Evolutionary conservation across 2,329 filamentous ascomycete species (phyloP).

Genomic region (Epicoccum nigrum): DNA sequence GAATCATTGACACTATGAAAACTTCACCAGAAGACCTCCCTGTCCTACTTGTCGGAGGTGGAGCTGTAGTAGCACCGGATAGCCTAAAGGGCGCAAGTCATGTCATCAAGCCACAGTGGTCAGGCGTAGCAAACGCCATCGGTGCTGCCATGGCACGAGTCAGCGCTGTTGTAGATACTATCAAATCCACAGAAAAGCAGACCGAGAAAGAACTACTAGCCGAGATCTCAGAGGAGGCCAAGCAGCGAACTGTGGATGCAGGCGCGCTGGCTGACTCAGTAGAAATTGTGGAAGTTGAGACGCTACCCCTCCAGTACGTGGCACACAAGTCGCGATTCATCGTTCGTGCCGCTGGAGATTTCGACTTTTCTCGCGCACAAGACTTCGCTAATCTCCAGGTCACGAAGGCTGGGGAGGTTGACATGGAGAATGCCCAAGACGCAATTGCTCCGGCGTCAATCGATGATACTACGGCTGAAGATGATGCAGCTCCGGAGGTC

Average conservation of each 20-base stretch:
- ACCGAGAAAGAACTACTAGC: constrained; percentile 42
- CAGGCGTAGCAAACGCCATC: constrained; percentile 68
- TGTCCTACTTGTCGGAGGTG: constrained; percentile 68
- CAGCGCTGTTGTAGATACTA: constrained; percentile 53
- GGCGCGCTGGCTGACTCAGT: constrained; percentile 44
- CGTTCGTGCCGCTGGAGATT: constrained; percentile 63
- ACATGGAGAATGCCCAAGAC: constrained; percentile 9
- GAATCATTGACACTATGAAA: constrained; percentile 67
- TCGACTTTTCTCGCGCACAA: constrained; percentile 46
- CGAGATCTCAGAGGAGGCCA: constrained; percentile 48
- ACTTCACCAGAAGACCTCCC: constrained; percentile 64
- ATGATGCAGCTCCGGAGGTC: constrained; percentile 24
- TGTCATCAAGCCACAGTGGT: constrained; percentile 63
- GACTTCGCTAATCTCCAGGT: constrained; percentile 36
- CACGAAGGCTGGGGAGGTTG: constrained; percentile 26
- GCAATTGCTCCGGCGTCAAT: constrained; percentile 21
- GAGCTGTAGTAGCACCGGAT: constrained; percentile 64
- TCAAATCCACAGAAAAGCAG: constrained; percentile 47
- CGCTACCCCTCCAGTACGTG: constrained; percentile 62
- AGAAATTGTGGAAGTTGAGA: constrained; percentile 48
- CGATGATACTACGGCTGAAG: constrained; percentile 23
- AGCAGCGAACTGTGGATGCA: constrained; percentile 48
- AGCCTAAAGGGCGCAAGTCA: constrained; percentile 62
- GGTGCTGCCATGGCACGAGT: constrained; percentile 68
- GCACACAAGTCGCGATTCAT: constrained; percentile 58